Base-by-base conservation (phyloP, 768 basidiomycete genomes). In the Sistotremastrum niveocremeum region DNA sequence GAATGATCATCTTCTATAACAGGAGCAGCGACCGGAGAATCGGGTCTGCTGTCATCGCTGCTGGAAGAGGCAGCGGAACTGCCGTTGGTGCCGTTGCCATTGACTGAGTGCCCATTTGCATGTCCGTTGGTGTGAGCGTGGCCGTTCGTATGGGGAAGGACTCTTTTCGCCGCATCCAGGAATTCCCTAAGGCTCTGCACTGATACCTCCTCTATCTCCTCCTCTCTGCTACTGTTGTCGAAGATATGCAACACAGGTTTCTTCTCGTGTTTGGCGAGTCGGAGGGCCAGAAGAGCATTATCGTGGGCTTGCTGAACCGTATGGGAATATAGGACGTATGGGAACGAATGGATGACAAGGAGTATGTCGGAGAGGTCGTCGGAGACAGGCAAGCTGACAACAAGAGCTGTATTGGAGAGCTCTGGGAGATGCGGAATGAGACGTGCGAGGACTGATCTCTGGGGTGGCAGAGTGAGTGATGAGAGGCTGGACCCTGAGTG, bases 201-300 rank as follows among this genome's bases (percentile, higher is more conserved):
- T 6, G 72, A 53, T 9, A 84, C 63, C 52, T 81, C 73, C 12
- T 69, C 63, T 7, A 74, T 57, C 5, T 58, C 51, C 30, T 71
- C 66, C 10, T 63, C 61, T 20, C 64, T 58, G 2, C 59, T 59
- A 2, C 57, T 62, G 6, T 67, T 57, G 54, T 83, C 79, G 62
- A 90, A 95, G 9, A 74, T 79, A 59, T 97, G 94, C 29, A 95
- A 68, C n/a, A 94, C 86, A 4, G 81, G 79, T 53, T 76, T 82
- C 46, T 69, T 68, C 54, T 84, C 77, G 5, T 71, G 60, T 35
- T 72, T 71, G 0, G 94, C 87, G 42, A 97, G 64, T 38, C 81
- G 76, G 43, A 86, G 79, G 9, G 89, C 88, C 11, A 98, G 73
- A 34, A 97, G 65, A 28, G 89, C 84, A 61, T 97, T 81, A 57